Base-by-base conservation (phyloP, 2,329 filamentous ascomycete genomes). In the Stachybotrys chlorohalonatus region DNA sequence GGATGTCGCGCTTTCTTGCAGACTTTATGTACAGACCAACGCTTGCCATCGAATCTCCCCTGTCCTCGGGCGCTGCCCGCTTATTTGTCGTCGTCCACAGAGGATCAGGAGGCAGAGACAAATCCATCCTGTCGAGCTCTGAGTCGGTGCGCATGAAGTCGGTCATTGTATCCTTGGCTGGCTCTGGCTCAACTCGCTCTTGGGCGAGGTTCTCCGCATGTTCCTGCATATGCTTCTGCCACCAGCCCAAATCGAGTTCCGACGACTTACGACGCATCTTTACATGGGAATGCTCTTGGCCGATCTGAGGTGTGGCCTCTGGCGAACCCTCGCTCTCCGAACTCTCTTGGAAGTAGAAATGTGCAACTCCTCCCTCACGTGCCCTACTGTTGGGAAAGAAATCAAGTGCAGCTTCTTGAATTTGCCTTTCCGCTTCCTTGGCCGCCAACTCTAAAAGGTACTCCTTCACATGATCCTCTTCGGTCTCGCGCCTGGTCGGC, bases 381-480 rank as follows among this genome's bases (percentile, higher is more conserved):
- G 86, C 79, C 11, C 82, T 80, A 64, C 86, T 88, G 64, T 86
- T 86, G 63, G 87, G 87, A 64, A 90, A 92, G 1, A 87, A 89
- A 46, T 85, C 85, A 66, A 91, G 78, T 51, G 86, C 88, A 64
- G 83, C 78, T 62, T 95, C 89, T 58, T 87, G 84, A 59, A 96
- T 76, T 67, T 93, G 87, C 64, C 85, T 84, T 67, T 94, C 86
- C 8, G 88, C 89, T 64, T 90, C 86, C 64, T 85, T 86, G 52
- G 89, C 89, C 48, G 91, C 89, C 55, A 95, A 75, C 55, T 88
- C 84, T 56, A 95, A 80, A 54, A 96, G 73, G 68, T 92, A 92
- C 45, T 85, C 84, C 52, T 87, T 84, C 61, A 89, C 87, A 58
- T 82, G 81, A 58, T 89, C 88, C 64, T 94, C 89, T 59, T 88